phyloP scores from a whole-genome alignment of 306 rosid species.

The Cucurbita maxima region DNA sequence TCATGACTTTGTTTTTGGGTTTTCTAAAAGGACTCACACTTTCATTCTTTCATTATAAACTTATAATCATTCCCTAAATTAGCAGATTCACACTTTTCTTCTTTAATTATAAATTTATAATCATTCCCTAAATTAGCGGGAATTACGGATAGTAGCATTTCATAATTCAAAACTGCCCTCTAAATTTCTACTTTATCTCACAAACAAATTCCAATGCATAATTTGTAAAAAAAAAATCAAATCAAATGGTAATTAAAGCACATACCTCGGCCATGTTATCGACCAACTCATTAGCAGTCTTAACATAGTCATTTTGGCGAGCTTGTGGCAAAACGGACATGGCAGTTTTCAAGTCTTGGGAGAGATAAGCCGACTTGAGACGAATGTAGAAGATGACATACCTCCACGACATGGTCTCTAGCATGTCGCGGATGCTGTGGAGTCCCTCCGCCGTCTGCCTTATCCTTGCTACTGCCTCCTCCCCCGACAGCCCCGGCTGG shows the following conservation, averaged over 20 bases:
- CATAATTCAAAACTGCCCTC: no score
- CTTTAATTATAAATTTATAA: no score
- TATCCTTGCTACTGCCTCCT: slow-evolving; percentile 66
- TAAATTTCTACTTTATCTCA: no score
- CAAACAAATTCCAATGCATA: no score
- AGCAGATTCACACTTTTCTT: no score
- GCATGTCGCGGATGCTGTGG: slow-evolving; percentile 61
- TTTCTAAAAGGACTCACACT: no score
- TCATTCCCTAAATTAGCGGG: no score
- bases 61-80: no score
- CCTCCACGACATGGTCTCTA: slow-evolving; percentile 88
- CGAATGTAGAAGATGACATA: slow-evolving; percentile 71
- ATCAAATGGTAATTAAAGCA: not conserved
- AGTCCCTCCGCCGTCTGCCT: slow-evolving; percentile 83
- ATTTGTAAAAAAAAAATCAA: no score
- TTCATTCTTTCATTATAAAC: no score
- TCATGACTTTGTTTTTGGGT: no score
- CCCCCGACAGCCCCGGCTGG: slow-evolving; percentile 62
- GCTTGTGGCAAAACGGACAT: slow-evolving; percentile 37
- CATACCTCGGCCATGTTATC: slow-evolving; percentile 68
- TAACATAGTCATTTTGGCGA: slow-evolving; percentile 41
- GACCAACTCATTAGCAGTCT: slow-evolving; percentile 68
- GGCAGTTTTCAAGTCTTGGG: slow-evolving; percentile 67
- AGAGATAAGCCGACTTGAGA: slow-evolving; percentile 55
- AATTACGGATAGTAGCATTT: no score